These are phyloP conservation scores for Camellia sinensis DNA, from an alignment of 148 eudicot genomes.

Conservation along the genomic window DNA sequence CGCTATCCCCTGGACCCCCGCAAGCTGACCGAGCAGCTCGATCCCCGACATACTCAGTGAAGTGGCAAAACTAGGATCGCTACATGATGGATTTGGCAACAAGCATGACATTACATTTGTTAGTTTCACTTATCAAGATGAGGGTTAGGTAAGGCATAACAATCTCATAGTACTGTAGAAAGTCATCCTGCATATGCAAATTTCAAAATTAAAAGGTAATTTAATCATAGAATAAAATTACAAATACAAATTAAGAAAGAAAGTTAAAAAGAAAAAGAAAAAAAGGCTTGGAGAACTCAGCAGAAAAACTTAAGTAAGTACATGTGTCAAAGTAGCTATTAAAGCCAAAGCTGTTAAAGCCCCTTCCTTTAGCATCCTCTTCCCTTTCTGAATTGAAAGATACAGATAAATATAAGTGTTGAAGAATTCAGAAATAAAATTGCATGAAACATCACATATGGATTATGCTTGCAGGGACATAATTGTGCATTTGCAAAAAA, in stretches of 20 bases:
- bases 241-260: too few relatives aligned
- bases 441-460: neutral
- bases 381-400: conserved; percentile 37
- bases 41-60: too few relatives aligned
- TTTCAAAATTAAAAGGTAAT: neutral
- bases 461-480: neutral
- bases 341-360: conserved; percentile 51
- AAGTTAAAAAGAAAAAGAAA: neutral
- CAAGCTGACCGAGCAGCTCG: too few relatives aligned
- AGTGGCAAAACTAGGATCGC: too few relatives aligned
- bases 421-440: neutral
- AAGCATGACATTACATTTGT: conserved; percentile 41
- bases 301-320: neutral
- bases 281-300: neutral
- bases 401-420: neutral
- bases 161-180: conserved; percentile 43
- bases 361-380: conserved; percentile 52
- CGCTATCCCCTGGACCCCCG: too few relatives aligned
- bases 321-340: conserved; percentile 51
- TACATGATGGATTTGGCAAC: conserved; percentile 35
- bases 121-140: conserved; percentile 38
- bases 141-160: conserved; percentile 50
- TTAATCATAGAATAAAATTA: neutral
- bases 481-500: neutral
- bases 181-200: conserved; percentile 37